phyloP scores from a whole-genome alignment of 2,329 filamentous ascomycete species.

The Ceratocystis cubensis region DNA sequence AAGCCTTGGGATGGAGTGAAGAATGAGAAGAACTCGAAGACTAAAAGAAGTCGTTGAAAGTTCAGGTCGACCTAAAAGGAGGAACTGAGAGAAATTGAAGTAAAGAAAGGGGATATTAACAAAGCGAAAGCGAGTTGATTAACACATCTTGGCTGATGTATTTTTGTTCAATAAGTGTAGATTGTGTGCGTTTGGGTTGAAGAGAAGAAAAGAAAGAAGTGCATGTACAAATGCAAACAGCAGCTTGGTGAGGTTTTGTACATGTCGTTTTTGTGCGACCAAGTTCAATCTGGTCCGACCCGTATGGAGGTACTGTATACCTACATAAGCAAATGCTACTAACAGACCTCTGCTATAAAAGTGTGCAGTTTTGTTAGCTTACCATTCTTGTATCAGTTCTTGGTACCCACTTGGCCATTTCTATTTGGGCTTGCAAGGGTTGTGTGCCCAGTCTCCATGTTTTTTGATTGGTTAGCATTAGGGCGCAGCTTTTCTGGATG shows the following conservation, averaged over 20 bases:
- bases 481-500: slow-evolving; percentile 6
- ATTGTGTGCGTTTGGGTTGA: slow-evolving; percentile 4
- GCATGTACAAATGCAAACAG: neutral
- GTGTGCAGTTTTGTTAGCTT: neutral
- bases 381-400: neutral
- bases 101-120: neutral
- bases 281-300: neutral
- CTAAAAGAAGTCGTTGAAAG: slow-evolving; percentile 39
- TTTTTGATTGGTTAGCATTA: neutral
- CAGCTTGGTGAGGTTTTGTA: neutral
- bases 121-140: slow-evolving; percentile 33
- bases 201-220: neutral
- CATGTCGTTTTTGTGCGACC: neutral
- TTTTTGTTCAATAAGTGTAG: slow-evolving; percentile 8
- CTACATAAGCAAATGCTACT: neutral
- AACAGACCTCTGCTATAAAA: neutral
- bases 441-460: neutral
- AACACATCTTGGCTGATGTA: slow-evolving; percentile 44
- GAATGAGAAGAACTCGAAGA: slow-evolving; percentile 43
- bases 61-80: slow-evolving; percentile 57
- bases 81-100: slow-evolving; percentile 24
- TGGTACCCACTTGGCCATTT: neutral
- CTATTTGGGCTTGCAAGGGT: neutral
- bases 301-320: neutral
- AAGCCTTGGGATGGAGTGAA: slow-evolving; percentile 53